Percentiles rank a stretch among this genome's conserved stretches.
phyloP scores from a whole-genome alignment of 176 grass and related monocot genomes.

The Calamus simplicifolius region DNA sequence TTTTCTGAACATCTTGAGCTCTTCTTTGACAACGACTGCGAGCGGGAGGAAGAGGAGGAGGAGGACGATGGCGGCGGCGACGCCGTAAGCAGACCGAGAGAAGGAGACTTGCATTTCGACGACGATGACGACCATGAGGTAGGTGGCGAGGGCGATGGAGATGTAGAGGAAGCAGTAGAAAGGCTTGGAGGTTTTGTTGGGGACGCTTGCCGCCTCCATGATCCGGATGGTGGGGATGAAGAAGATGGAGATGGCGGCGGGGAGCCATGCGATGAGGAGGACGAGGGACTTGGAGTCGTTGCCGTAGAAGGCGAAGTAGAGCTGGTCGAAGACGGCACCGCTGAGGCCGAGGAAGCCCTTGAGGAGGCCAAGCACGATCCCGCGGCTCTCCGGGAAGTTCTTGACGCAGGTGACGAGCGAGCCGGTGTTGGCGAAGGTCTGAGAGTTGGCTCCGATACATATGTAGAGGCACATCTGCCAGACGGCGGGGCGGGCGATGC shows the following conservation, averaged over 20 bases:
- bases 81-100: conserved; percentile 26
- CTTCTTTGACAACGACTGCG: conserved; percentile 49
- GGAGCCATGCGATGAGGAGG: conserved; percentile 69
- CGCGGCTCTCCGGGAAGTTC: conserved; percentile 78
- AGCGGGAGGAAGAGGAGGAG: conserved; percentile 56
- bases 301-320: conserved; percentile 44
- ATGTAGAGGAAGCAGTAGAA: conserved; percentile 84
- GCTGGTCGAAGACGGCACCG: conserved; percentile 26
- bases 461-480: conserved; percentile 79
- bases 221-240: conserved; percentile 68
- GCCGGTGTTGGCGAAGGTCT: conserved; percentile 69
- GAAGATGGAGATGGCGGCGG: conserved; percentile 53
- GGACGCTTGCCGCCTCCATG: conserved; percentile 22
- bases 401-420: conserved; percentile 67
- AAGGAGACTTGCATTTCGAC: conserved; percentile 36
- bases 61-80: conserved; percentile 29
- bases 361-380: conserved; percentile 52
- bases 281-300: conserved; percentile 76
- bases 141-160: conserved; percentile 50
- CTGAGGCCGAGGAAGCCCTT: conserved; percentile 31
- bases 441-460: conserved; percentile 63
- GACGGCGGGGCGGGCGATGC: conserved; percentile 27
- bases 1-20: conserved; percentile 30
- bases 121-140: conserved; percentile 56
- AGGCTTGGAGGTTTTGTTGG: conserved; percentile 16